Conservation (phyloP, 2,329 filamentous ascomycete species). For the Chaetomium strumarium region DNA sequence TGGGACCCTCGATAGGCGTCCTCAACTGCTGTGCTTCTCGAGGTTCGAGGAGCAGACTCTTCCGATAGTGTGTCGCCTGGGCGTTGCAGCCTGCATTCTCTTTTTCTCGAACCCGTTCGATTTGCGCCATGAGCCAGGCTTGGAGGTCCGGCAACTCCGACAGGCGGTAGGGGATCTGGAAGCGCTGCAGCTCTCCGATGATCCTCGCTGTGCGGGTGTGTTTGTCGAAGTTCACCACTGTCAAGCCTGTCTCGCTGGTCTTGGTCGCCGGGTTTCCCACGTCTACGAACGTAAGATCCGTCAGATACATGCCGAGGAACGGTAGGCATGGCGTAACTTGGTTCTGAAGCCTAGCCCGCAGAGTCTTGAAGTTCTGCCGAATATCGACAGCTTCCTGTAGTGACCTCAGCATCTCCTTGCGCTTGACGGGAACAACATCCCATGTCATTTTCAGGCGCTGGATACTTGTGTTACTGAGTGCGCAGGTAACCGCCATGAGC, state of each 20-base stretch:
- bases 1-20: constrained; percentile 25
- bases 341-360: constrained; percentile 76
- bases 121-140: constrained; percentile 82
- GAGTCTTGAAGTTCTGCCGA: constrained; percentile 81
- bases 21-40: constrained; percentile 44
- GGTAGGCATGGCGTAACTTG: constrained; percentile 89
- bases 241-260: constrained; percentile 58
- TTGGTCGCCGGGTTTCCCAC: constrained; percentile 86
- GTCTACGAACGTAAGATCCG: constrained; percentile 92
- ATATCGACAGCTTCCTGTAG: constrained; percentile 84
- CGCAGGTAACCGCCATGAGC: constrained; percentile 94
- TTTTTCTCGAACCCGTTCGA: constrained; percentile 64
- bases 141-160: constrained; percentile 81
- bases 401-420: constrained; percentile 69
- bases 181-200: constrained; percentile 90
- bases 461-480: constrained; percentile 86
- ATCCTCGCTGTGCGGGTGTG: constrained; percentile 91
- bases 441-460: constrained; percentile 83
- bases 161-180: constrained; percentile 88
- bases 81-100: constrained; percentile 46
- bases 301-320: constrained; percentile 93
- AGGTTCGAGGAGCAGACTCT: constrained; percentile 79
- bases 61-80: constrained; percentile 66
- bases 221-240: constrained; percentile 97
- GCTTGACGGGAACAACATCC: constrained; percentile 80